A percentile compares a stretch with the other conserved stretches of the same genome.
These are phyloP conservation scores for Effrenium voratum DNA, from an alignment of 73 alveolate genomes.

Conservation along the genomic window DNA sequence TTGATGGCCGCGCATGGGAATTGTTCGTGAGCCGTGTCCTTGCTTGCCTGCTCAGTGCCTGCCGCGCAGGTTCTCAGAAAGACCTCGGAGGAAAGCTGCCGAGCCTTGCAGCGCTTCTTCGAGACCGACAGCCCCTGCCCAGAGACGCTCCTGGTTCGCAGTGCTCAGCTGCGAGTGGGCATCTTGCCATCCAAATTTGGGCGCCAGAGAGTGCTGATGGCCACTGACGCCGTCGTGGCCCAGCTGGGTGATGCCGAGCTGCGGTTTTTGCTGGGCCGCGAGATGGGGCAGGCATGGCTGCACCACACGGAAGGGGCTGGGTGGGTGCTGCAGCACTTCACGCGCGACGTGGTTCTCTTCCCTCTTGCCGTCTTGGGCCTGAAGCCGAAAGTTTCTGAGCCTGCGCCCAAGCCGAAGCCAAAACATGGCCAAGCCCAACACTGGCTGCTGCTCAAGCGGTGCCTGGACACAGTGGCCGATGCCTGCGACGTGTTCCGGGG, in stretches of 20 bases:
- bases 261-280: constrained; percentile 87
- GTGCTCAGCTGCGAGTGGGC: constrained; percentile 20
- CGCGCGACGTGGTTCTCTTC: constrained; percentile 42
- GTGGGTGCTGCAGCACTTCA: constrained; percentile 73
- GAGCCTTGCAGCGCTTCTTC: constrained; percentile 12
- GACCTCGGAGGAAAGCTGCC: constrained; percentile 82
- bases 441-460: constrained; percentile 49
- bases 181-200: constrained; percentile 71
- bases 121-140: constrained; percentile 22
- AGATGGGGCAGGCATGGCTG: constrained; percentile 80
- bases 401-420: background rate
- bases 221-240: constrained; percentile 63
- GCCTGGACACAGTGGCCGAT: constrained; percentile 53
- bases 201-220: constrained; percentile 18
- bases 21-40: too few species aligned
- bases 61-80: background rate
- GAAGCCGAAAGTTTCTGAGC: background rate
- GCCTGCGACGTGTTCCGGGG: constrained; percentile 80
- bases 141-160: constrained; percentile 43
- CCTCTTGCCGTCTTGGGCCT: constrained; percentile 55
- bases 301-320: constrained; percentile 28
- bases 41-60: background rate
- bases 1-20: too few species aligned
- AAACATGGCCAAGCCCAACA: too few species aligned
- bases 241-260: constrained; percentile 75